Conservation (phyloP, 2,329 filamentous ascomycete genomes). For the Xylaria sp. region DNA sequence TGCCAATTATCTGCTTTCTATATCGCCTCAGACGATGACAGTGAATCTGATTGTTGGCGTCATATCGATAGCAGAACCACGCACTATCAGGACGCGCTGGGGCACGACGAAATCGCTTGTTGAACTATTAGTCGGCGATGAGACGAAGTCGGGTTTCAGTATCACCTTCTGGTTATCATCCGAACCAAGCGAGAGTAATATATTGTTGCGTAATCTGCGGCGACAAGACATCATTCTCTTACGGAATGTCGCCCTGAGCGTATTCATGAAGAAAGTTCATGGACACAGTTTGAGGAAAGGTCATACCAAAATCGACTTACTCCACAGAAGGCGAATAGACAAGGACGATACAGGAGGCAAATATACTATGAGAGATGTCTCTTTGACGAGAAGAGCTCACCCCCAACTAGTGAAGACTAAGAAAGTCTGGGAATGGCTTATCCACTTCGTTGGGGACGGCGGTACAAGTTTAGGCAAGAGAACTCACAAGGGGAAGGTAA, state of each 20-base stretch:
- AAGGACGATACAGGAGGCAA: conserved; percentile 64
- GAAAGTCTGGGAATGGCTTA: conserved; percentile 78
- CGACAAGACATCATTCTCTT: conserved; percentile 82
- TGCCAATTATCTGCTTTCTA: conserved; percentile 70
- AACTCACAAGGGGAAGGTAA: conserved; percentile 42
- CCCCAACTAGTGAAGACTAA: conserved; percentile 71
- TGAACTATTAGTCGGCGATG: conserved; percentile 84
- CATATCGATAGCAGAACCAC: conserved; percentile 74
- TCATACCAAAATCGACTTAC: conserved; percentile 74
- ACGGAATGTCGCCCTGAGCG: conserved; percentile 79
- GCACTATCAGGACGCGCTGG: conserved; percentile 74
- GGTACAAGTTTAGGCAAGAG: conserved; percentile 42
- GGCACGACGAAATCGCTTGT: conserved; percentile 72
- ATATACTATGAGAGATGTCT: conserved; percentile 64
- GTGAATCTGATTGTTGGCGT: conserved; percentile 84
- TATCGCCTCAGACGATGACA: conserved; percentile 82
- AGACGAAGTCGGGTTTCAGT: conserved; percentile 81
- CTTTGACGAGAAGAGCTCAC: conserved; percentile 50
- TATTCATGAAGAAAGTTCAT: conserved; percentile 81
- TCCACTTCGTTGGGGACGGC: conserved; percentile 70
- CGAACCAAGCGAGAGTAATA: conserved; percentile 45
- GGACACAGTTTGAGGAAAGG: conserved; percentile 81
- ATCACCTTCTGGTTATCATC: conserved; percentile 82
- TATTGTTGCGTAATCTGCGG: conserved; percentile 59
- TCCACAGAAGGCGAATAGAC: conserved; percentile 67